phyloP scores from a whole-genome alignment of 1,139 yeast species.

The Pneumocystis canis region DNA sequence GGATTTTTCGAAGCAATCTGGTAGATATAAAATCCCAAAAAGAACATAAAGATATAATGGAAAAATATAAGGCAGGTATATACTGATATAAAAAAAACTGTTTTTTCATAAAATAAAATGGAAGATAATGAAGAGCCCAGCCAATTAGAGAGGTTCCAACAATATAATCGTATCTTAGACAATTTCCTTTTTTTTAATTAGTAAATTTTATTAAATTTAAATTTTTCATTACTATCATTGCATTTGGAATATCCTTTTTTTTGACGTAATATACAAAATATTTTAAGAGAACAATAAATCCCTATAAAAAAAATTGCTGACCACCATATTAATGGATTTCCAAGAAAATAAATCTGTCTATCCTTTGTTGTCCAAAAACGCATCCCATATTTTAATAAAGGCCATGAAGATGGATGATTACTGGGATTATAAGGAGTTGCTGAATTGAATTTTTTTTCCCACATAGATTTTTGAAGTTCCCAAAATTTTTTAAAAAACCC shows the following conservation, averaged over 20 bases:
- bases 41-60: slow-evolving; percentile 71
- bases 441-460: slow-evolving; percentile 75
- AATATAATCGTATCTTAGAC: slow-evolving; percentile 58
- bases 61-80: slow-evolving; percentile 80
- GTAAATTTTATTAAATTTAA: slow-evolving; percentile 1
- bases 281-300: slow-evolving; percentile 40
- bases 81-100: slow-evolving; percentile 89
- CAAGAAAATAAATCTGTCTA: slow-evolving; percentile 70
- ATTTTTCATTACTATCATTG: neutral
- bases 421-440: slow-evolving; percentile 80
- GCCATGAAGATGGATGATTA: slow-evolving; percentile 83
- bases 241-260: slow-evolving; percentile 33
- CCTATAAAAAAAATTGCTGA: slow-evolving; percentile 45
- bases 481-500: slow-evolving; percentile 54
- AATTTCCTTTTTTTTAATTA: slow-evolving; percentile 34
- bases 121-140: slow-evolving; percentile 71
- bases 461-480: slow-evolving; percentile 79
- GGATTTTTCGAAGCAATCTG: slow-evolving; percentile 34
- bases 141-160: slow-evolving; percentile 57
- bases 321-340: slow-evolving; percentile 91
- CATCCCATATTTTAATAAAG: slow-evolving; percentile 75
- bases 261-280: slow-evolving; percentile 53
- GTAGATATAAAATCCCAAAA: slow-evolving; percentile 41
- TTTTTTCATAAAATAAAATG: slow-evolving; percentile 86
- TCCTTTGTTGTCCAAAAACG: slow-evolving; percentile 79